These are phyloP conservation scores for Magnaporthiopsis rhizophila DNA, from an alignment of 2,329 filamentous ascomycete species.

Conservation along the genomic window DNA sequence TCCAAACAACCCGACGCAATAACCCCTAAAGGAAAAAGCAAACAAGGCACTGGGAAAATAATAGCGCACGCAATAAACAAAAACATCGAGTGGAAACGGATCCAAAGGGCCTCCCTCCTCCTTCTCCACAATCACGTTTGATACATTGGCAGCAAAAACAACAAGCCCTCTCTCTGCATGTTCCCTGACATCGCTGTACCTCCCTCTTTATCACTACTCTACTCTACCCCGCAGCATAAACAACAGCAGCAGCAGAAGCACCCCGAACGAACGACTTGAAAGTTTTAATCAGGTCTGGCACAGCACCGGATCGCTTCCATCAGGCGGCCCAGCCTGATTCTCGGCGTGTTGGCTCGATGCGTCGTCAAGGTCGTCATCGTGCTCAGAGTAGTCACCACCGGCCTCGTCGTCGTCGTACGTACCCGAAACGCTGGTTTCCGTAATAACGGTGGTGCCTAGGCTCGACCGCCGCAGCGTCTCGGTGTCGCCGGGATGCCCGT, in stretches of 20 bases:
- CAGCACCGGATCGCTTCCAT: conserved; percentile 15
- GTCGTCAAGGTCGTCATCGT: conserved; percentile 12
- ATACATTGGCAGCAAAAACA: too few species aligned
- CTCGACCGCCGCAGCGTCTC: conserved; percentile 41
- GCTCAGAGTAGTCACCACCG: conserved; percentile 21
- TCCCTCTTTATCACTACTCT: not conserved
- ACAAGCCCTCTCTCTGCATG: not conserved
- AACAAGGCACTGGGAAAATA: not conserved
- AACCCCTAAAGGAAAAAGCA: not conserved
- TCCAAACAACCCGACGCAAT: not conserved
- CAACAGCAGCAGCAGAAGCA: too few species aligned
- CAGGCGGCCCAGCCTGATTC: conserved; percentile 24
- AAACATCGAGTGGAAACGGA: not conserved
- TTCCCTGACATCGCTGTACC: not conserved
- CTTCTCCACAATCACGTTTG: too few species aligned
- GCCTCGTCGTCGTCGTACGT: conserved; percentile 10
- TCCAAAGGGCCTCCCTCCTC: not conserved
- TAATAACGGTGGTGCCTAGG: conserved; percentile 39
- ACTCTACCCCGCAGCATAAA: too few species aligned
- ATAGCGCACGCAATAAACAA: not conserved
- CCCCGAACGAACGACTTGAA: too few species aligned
- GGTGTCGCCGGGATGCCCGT: conserved; percentile 39
- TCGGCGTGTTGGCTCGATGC: conserved; percentile 41
- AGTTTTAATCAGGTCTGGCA: conserved; percentile 5
- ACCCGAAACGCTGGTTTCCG: conserved; percentile 14